Evolutionary conservation across 1,284 basidiomycete species (phyloP).

Genomic region (Fereydounia khargensis): DNA sequence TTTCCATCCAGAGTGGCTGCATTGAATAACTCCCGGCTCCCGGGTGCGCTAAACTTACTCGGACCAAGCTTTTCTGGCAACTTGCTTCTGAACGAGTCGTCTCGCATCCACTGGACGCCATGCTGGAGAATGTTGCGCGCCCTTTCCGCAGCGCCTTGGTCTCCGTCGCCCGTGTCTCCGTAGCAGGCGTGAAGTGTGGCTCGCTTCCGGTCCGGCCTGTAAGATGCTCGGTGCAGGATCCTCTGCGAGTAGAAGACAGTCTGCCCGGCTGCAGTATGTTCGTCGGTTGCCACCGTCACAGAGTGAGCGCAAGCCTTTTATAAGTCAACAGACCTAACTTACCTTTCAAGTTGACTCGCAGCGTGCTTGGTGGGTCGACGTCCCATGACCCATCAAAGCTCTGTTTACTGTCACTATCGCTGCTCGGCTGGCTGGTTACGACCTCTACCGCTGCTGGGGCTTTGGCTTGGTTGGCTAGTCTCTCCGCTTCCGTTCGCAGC

Average conservation of each 20-base stretch:
- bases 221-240: slow-evolving; percentile 73
- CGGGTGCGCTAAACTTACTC: slow-evolving; percentile 52
- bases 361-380: slow-evolving; percentile 64
- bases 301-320: neutral
- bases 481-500: slow-evolving; percentile 66
- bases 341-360: slow-evolving; percentile 67
- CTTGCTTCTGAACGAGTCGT: slow-evolving; percentile 62
- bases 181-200: slow-evolving; percentile 74
- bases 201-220: slow-evolving; percentile 64
- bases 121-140: slow-evolving; percentile 76
- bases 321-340: slow-evolving; percentile 36
- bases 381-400: slow-evolving; percentile 60
- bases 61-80: slow-evolving; percentile 62
- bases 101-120: slow-evolving; percentile 72
- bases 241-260: slow-evolving; percentile 80
- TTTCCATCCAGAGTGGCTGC: neutral
- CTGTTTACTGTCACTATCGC: slow-evolving; percentile 3
- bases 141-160: slow-evolving; percentile 58
- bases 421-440: slow-evolving; percentile 1
- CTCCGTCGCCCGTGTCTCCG: slow-evolving; percentile 58
- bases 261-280: slow-evolving; percentile 64
- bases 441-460: slow-evolving; percentile 18
- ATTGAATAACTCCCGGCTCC: neutral
- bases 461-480: slow-evolving; percentile 26
- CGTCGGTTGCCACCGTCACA: neutral